These are phyloP conservation scores for Fusarium nygamai DNA, from an alignment of 2,329 filamentous ascomycete species.

Conservation along the genomic window DNA sequence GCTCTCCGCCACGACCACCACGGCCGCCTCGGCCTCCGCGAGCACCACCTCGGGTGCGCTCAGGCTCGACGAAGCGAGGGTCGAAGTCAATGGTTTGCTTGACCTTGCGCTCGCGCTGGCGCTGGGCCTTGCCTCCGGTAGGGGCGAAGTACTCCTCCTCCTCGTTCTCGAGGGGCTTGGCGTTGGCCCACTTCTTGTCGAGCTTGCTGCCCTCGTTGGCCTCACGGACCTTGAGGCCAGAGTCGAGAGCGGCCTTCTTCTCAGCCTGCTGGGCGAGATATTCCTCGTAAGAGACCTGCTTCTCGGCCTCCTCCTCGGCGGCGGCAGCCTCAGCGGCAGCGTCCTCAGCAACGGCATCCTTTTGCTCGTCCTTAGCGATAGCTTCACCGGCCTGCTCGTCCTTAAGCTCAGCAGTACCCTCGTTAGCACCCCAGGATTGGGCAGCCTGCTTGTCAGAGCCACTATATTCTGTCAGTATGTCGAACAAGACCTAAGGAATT, in stretches of 20 bases:
- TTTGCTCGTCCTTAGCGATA: slow-evolving; percentile 87
- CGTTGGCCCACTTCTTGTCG: slow-evolving; percentile 92
- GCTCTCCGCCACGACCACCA: slow-evolving; percentile 53
- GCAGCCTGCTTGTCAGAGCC: slow-evolving; percentile 88
- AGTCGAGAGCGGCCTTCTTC: slow-evolving; percentile 80
- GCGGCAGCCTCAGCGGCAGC: slow-evolving; percentile 56
- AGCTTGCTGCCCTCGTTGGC: slow-evolving; percentile 90
- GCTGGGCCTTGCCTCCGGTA: slow-evolving; percentile 79
- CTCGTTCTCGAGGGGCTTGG: slow-evolving; percentile 75
- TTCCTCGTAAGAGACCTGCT: slow-evolving; percentile 88
- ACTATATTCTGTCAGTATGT: slow-evolving; percentile 54
- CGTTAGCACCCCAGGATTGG: slow-evolving; percentile 87
- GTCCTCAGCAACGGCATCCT: slow-evolving; percentile 69
- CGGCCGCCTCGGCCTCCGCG: slow-evolving; percentile 59
- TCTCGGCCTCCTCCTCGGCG: slow-evolving; percentile 71
- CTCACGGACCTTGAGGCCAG: slow-evolving; percentile 77
- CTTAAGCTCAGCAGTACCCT: slow-evolving; percentile 84
- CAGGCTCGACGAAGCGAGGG: slow-evolving; percentile 79
- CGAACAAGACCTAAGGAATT: background rate
- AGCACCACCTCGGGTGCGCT: slow-evolving; percentile 64
- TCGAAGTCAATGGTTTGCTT: slow-evolving; percentile 93
- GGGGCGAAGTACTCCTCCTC: slow-evolving; percentile 83
- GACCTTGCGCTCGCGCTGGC: slow-evolving; percentile 89
- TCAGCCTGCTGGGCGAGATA: slow-evolving; percentile 79
- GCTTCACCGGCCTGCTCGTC: slow-evolving; percentile 92